Evolutionary conservation across 768 basidiomycete species (phyloP), one percentile per base, ranked within the genome.

Genomic region (Amanita pallidorosea): DNA sequence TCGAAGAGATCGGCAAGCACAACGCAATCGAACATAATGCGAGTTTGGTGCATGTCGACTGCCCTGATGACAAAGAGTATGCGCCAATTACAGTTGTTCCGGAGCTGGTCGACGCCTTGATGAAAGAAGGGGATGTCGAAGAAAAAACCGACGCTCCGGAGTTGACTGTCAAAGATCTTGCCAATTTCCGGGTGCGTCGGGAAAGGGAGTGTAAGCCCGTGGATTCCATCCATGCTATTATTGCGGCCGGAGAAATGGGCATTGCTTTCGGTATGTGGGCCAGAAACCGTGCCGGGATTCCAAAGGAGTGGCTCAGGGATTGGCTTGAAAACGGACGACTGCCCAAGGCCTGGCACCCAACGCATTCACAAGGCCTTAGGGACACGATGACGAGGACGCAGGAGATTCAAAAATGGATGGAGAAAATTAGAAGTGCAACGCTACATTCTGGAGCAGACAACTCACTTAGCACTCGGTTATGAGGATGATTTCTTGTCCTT

Each of bases 211-310:
- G 63, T 7, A 59, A 61, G 2, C 65, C 67, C 0, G 58, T 83
- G 23, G 72, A 74, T 45, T 47, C 57, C 4, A 36, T 79, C 4
- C 79, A 80, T 53, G 70, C 73, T 2, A 79, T 81, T 63, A 74
- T 84, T 49, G 83, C 82, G 2, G 71, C 81, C 3, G 83, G 81
- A 15, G 83, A 85, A 63, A 79, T 84, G 70, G 79, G 75, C 0
- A 75, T 84, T 46, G 75, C 82, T 7, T 65, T 83, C 12, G 80
- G 78, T 1, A 68, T 84, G 5, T 79, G 76, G 69, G 71, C 71
- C 54, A 60, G 57, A 35, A 65, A 60, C 2, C 70, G 67, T 31
- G 59, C 66, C 0, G 78, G 79, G 0, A 58, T 76, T 5, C 72
- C 73, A 0, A 58, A 73, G 33, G 69, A 74, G 31, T 70, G 72